phyloP scores from a whole-genome alignment of 2,329 filamentous ascomycete species.

The Neonectria coccinea region DNA sequence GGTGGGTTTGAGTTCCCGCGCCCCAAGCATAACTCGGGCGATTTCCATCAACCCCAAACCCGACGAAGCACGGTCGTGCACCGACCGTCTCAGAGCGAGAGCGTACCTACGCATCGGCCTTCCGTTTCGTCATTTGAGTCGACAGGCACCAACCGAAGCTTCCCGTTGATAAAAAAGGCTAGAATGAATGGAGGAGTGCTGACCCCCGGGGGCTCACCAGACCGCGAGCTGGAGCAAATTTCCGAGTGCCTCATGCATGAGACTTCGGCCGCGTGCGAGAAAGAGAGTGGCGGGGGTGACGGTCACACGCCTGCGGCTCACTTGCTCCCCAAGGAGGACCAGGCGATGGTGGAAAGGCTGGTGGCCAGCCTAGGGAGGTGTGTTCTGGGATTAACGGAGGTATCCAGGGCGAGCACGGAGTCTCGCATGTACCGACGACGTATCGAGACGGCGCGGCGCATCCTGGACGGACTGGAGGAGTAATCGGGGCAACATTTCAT shows the following conservation, averaged over 20 bases:
- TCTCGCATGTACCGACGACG: slow-evolving; percentile 74
- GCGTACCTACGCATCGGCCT: slow-evolving; percentile 51
- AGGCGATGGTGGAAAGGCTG: slow-evolving; percentile 68
- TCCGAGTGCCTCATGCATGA: slow-evolving; percentile 63
- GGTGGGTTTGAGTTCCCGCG: slow-evolving; percentile 44
- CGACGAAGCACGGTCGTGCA: slow-evolving; percentile 57
- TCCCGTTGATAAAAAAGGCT: slow-evolving; percentile 68
- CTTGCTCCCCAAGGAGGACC: slow-evolving; percentile 66
- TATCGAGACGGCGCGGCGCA: slow-evolving; percentile 78
- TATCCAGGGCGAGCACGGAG: slow-evolving; percentile 66
- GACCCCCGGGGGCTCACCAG: slow-evolving; percentile 59
- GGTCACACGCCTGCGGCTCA: slow-evolving; percentile 58
- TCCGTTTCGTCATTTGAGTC: slow-evolving; percentile 70
- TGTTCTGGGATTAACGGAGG: slow-evolving; percentile 68
- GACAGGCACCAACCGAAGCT: slow-evolving; percentile 70
- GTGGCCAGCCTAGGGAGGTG: slow-evolving; percentile 71
- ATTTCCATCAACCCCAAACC: slow-evolving; percentile 34
- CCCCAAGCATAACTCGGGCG: slow-evolving; percentile 44
- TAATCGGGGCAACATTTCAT: slow-evolving; percentile 27
- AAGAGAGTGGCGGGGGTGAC: slow-evolving; percentile 45
- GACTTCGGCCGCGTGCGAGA: slow-evolving; percentile 57
- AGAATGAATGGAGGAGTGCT: slow-evolving; percentile 60
- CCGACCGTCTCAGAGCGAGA: slow-evolving; percentile 46
- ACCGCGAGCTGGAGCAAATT: slow-evolving; percentile 61
- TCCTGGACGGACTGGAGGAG: slow-evolving; percentile 76